Conservation (phyloP, 768 basidiomycete genomes). For the Mrakia blollopis region DNA sequence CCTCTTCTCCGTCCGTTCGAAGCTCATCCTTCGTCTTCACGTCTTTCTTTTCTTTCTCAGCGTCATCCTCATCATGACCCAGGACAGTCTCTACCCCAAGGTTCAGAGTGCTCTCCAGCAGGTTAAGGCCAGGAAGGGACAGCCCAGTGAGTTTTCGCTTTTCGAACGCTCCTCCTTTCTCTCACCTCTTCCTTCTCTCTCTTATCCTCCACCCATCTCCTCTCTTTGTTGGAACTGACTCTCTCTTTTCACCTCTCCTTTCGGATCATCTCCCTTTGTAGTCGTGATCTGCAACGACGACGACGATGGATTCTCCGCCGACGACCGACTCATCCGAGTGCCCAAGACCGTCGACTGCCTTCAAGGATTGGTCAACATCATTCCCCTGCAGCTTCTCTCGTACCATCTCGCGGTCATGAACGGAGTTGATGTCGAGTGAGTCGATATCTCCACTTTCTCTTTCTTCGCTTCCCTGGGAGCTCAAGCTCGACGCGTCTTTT, state of each 20-base stretch:
- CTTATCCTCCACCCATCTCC: too few relatives aligned
- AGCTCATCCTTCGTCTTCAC: too few relatives aligned
- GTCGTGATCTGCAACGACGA: conserved; percentile 94
- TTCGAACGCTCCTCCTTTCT: neutral
- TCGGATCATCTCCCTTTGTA: conserved; percentile 37
- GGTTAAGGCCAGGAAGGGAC: conserved; percentile 94
- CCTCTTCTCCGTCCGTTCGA: neutral
- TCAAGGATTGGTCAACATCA: conserved; percentile 93
- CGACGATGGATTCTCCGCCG: conserved; percentile 66
- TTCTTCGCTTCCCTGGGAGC: neutral
- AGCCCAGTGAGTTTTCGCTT: conserved; percentile 46
- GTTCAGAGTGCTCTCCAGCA: conserved; percentile 93
- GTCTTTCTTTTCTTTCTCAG: conserved; percentile 34
- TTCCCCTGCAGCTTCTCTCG: conserved; percentile 89
- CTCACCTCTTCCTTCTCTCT: neutral
- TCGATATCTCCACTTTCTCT: neutral
- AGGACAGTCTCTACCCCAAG: conserved; percentile 96
- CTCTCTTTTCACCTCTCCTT: neutral
- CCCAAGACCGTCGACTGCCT: conserved; percentile 90
- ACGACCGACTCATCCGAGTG: conserved; percentile 80
- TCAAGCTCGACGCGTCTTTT: too few relatives aligned
- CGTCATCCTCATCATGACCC: conserved; percentile 98
- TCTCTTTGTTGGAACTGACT: neutral
- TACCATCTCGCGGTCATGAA: conserved; percentile 95
- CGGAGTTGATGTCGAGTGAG: conserved; percentile 83